These are phyloP conservation scores for Echinochloa phyllopogon DNA, from an alignment of 176 grass and related monocot species.

Conservation along the genomic window DNA sequence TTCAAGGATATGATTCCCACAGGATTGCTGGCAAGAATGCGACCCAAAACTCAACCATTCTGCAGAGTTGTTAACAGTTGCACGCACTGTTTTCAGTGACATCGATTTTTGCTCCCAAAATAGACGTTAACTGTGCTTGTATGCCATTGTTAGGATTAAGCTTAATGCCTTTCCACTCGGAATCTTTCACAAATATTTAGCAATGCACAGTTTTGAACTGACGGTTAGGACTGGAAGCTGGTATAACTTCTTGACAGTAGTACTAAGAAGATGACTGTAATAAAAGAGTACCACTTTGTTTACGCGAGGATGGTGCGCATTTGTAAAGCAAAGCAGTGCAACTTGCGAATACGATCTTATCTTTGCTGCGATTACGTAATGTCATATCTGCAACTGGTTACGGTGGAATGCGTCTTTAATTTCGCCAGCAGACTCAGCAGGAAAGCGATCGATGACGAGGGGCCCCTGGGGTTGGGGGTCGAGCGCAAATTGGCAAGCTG, in stretches of 20 bases:
- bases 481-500: conserved; percentile 39
- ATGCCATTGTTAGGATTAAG: neutral
- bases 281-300: neutral
- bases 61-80: neutral
- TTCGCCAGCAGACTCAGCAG: neutral
- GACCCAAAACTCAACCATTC: neutral
- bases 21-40: neutral
- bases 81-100: neutral
- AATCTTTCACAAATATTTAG: neutral
- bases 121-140: neutral
- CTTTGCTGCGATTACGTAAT: neutral
- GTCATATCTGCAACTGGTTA: neutral
- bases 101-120: neutral
- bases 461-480: neutral
- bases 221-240: neutral
- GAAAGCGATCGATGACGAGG: conserved; percentile 18
- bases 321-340: neutral
- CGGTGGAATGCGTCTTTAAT: neutral
- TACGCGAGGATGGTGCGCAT: neutral
- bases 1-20: neutral
- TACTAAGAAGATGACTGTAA: neutral
- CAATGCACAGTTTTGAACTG: neutral
- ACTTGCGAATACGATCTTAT: neutral
- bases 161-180: neutral
- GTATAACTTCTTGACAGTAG: neutral